Percentiles rank a stretch among this genome's conserved stretches.
phyloP scores from a whole-genome alignment of 1,284 basidiomycete species.

The Flammula alnicola region DNA sequence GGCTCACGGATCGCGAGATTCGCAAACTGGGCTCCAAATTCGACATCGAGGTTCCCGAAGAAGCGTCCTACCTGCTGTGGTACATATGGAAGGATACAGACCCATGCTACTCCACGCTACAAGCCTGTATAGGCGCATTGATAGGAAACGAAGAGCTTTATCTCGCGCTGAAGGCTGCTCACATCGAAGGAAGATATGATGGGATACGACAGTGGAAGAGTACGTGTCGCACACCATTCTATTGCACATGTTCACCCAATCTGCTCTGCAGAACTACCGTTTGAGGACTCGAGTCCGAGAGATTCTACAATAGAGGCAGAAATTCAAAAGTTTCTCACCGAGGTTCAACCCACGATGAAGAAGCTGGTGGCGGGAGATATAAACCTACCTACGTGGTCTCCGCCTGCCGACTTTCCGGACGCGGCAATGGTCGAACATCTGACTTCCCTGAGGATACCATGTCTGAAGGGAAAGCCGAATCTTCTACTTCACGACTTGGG shows the following conservation, averaged over 20 bases:
- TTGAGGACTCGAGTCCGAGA: conserved; percentile 2
- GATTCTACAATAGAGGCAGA: conserved; percentile 24
- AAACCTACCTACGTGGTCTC: conserved; percentile 29
- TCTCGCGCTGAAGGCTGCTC: conserved; percentile 34
- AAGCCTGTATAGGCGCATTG: conserved; percentile 37
- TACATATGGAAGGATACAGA: conserved; percentile 37
- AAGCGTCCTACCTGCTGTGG: conserved; percentile 43
- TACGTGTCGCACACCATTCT: conserved; percentile 1
- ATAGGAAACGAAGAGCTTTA: conserved; percentile 33
- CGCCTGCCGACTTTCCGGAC: conserved; percentile 16
- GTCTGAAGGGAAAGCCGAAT: conserved; percentile 41
- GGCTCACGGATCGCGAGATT: conserved; percentile 30
- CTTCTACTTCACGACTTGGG: conserved; percentile 44
- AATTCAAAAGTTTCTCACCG: conserved; percentile 28
- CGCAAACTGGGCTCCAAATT: conserved; percentile 32
- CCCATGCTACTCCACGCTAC: conserved; percentile 31
- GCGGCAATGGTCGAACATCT: conserved; percentile 27
- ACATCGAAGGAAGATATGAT: conserved; percentile 31
- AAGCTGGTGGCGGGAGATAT: conserved; percentile 33
- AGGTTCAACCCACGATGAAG: conserved; percentile 35
- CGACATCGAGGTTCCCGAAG: conserved; percentile 38
- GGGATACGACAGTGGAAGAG: conserved; percentile 37
- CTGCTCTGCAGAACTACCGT: conserved; percentile 8
- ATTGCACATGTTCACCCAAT: not conserved
- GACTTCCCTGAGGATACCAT: conserved; percentile 34